Evolutionary conservation across 306 rosid species (phyloP).

Genomic region (Sindora glabra): DNA sequence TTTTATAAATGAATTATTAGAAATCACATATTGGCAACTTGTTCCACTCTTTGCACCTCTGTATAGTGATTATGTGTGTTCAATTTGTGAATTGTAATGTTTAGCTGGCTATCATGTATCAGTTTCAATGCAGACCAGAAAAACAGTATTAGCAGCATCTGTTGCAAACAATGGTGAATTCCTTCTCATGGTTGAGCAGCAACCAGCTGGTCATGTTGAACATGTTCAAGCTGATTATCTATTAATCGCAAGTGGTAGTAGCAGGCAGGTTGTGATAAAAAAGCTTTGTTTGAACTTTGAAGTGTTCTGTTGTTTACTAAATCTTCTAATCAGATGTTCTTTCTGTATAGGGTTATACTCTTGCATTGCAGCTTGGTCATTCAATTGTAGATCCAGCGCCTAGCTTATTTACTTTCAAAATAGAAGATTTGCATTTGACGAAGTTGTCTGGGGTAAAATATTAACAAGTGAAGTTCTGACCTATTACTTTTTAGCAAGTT

Average conservation of each 20-base stretch:
- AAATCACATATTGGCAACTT: too few relatives aligned
- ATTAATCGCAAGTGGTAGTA: constrained; percentile 84
- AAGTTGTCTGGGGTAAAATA: constrained; percentile 77
- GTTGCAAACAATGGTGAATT: constrained; percentile 42
- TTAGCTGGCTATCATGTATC: constrained; percentile 30
- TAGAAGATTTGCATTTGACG: constrained; percentile 52
- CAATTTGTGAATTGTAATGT: constrained; percentile 18
- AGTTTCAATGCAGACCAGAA: constrained; percentile 85
- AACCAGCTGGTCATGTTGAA: constrained; percentile 25
- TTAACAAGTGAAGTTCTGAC: constrained; percentile 16
- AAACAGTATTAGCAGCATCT: constrained; percentile 51
- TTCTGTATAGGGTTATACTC: constrained; percentile 64
- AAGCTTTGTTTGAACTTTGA: constrained; percentile 17
- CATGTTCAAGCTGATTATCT: constrained; percentile 70
- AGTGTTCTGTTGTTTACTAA: constrained; percentile 1
- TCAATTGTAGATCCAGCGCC: constrained; percentile 82
- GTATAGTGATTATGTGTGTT: neutral
- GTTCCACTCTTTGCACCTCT: too few relatives aligned
- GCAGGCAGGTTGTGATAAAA: constrained; percentile 59
- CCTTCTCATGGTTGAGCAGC: constrained; percentile 53
- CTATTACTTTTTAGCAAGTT: neutral
- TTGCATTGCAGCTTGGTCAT: constrained; percentile 92
- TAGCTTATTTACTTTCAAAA: constrained; percentile 86
- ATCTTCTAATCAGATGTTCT: constrained; percentile 14
- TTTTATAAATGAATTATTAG: too few relatives aligned